Evolutionary conservation across 2,329 filamentous ascomycete genomes (phyloP).

Genomic region (Neospermospora avenae): DNA sequence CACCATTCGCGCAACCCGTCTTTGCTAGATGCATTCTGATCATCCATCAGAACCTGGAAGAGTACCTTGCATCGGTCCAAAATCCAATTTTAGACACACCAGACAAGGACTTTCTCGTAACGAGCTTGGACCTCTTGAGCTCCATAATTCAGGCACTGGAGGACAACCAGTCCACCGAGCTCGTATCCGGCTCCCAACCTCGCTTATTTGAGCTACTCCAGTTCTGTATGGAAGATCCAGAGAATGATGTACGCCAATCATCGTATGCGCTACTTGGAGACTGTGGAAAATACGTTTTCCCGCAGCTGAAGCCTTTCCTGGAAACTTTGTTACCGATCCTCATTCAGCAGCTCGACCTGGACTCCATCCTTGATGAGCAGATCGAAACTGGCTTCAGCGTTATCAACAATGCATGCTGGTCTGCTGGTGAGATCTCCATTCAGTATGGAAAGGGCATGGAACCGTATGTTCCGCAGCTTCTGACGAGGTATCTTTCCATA

Average conservation of each 20-base stretch:
- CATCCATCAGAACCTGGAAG: slow-evolving; percentile 86
- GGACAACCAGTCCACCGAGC: slow-evolving; percentile 65
- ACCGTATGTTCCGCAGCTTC: slow-evolving; percentile 72
- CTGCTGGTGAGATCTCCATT: slow-evolving; percentile 86
- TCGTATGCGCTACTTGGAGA: slow-evolving; percentile 93
- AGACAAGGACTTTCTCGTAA: slow-evolving; percentile 96
- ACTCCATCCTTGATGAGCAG: slow-evolving; percentile 71
- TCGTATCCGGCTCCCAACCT: slow-evolving; percentile 73
- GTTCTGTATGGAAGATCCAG: slow-evolving; percentile 87
- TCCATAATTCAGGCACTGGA: slow-evolving; percentile 89
- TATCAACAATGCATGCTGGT: slow-evolving; percentile 98
- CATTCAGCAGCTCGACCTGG: slow-evolving; percentile 83
- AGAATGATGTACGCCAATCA: slow-evolving; percentile 92
- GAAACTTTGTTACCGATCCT: slow-evolving; percentile 73
- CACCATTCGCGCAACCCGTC: slow-evolving; percentile 80
- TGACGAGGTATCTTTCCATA: slow-evolving; percentile 76
- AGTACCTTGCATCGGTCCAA: slow-evolving; percentile 65
- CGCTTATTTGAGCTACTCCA: slow-evolving; percentile 86
- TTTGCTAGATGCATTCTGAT: slow-evolving; percentile 87
- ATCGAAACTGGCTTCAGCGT: slow-evolving; percentile 85
- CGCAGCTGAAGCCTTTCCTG: slow-evolving; percentile 72
- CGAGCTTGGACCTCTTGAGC: slow-evolving; percentile 88
- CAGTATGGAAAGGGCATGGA: slow-evolving; percentile 71
- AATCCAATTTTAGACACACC: slow-evolving; percentile 70
- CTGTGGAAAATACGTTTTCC: slow-evolving; percentile 88